Evolutionary conservation across 208 protist genomes (phyloP), one percentile per base, ranked within the genome.

Genomic region (Leishmania amazonensis): DNA sequence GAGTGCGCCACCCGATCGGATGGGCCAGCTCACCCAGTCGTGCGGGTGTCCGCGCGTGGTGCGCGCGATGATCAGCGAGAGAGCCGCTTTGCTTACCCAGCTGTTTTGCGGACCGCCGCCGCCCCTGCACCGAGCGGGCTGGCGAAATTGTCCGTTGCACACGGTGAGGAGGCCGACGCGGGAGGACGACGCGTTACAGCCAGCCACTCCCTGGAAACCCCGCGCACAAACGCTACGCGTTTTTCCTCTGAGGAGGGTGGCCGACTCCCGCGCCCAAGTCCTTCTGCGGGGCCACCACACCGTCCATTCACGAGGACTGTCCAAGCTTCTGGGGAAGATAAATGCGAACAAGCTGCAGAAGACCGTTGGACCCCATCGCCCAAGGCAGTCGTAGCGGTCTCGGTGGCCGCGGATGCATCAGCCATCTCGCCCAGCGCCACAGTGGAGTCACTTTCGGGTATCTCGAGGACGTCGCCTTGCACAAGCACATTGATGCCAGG

Each of bases 361-460:
- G 40, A 45, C 67, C 8, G 28, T 57, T 53, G 40, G 40, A 15
- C 70, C 1, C 17, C 65, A 9, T 60, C 13, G 11, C 58, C 24
- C 24, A 13, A 21, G 5, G 40, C 19, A 72, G 38, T 8, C 19
- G 31, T 47, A 3, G 40, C 31, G 1, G 76, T 47, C 19, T 42
- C 24, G 47, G 76, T 51, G 40, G 76, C 31, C 9, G 6, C 35
- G 28, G 54, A 75, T 67, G 42, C 45, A 11, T 78, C 78, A 31
- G 78, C 71, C n/a, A 65, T 76, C 11, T 83, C 75, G 1, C 79
- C 58, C 38, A 85, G 64, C 40, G 76, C 88, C 11, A 83, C 84
- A 7, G 85, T 95, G n/a, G 90, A 87, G 70, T 96, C 93, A 1
- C 80, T 96, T 70, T 94, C 91, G 9, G 91, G 89, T 60, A 96